Evolutionary conservation across 2,329 filamentous ascomycete genomes (phyloP), one percentile per base, ranked within the genome.

Genomic region (Monosporascus cannonballus): DNA sequence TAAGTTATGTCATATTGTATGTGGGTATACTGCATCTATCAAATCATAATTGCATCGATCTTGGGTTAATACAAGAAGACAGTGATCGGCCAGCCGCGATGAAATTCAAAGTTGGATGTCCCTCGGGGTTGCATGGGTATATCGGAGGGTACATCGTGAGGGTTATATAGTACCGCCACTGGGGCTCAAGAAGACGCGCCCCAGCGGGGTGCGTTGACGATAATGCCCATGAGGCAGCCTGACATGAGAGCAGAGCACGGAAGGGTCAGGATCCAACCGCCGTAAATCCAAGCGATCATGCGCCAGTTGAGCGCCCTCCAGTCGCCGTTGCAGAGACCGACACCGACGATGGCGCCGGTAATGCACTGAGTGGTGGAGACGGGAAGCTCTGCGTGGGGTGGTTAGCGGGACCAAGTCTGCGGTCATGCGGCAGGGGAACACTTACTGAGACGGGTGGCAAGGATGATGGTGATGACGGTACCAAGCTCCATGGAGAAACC

Each of bases 321-420:
- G 46, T 76, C 76, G 25, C 81, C 81, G 47, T 79, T 81, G 69
- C 80, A 83, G 18, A 85, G 75, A 54, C 80, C 82, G 48, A 85
- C 81, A 54, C 81, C 81, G 46, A 85, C 81, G 20, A 80, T 84
- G 42, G 81, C 77, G 47, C 81, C 81, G 42, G 77, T 81, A 60
- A 84, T 83, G 65, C 83, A 86, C 70, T 85, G 82, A 0, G 83
- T 84, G 1, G 83, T 86, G 2, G 81, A 85, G 34, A 86, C 76
- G 2, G 83, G 83, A 2, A 86, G 76, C 51, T 77, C 73, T 74
- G 44, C 45, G 3, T 4, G 42, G 4, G 1, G 11, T 24, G 30
- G 48, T 52, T 34, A 51, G 46, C 39, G 15, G 20, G 27, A 15
- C 46, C 20, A 17, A 11, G 24, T 22, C 25, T 46, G 51, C 24